Conservation (phyloP, 805 yeast genomes). For the Schizosaccharomyces cryophilus region DNA sequence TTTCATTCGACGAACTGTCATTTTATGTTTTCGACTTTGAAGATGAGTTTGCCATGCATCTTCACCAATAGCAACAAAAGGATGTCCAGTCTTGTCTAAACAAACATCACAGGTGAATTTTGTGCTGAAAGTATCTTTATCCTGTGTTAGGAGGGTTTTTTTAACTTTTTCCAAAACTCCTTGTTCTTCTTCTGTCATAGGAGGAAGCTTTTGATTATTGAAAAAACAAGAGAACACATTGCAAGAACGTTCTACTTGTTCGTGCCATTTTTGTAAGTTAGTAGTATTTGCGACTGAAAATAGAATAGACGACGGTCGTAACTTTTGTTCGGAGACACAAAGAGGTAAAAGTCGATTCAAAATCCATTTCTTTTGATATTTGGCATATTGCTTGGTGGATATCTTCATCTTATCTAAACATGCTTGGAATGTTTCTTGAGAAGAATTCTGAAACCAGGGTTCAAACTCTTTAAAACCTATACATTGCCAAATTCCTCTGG, state of each 20-base stretch:
- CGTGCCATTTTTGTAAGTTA: constrained; percentile 36
- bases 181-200: neutral
- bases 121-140: neutral
- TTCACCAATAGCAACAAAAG: neutral
- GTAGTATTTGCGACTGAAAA: constrained; percentile 56
- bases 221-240: neutral
- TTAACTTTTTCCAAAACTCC: neutral
- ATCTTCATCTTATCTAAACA: constrained; percentile 47
- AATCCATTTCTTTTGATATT: constrained; percentile 78
- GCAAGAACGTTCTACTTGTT: constrained; percentile 21
- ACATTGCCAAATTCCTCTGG: constrained; percentile 76
- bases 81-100: neutral
- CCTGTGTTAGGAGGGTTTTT: neutral
- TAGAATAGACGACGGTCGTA: constrained; percentile 21
- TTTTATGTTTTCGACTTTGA: neutral
- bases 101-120: neutral
- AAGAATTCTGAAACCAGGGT: constrained; percentile 29
- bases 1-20: neutral
- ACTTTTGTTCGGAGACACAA: constrained; percentile 17
- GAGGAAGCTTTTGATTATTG: neutral
- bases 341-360: constrained; percentile 36
- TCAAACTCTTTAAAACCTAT: constrained; percentile 80
- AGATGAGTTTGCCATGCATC: neutral
- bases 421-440: constrained; percentile 20
- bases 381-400: constrained; percentile 67